phyloP scores from a whole-genome alignment of 2,329 filamentous ascomycete species.

The Sarocladium kiliense region DNA sequence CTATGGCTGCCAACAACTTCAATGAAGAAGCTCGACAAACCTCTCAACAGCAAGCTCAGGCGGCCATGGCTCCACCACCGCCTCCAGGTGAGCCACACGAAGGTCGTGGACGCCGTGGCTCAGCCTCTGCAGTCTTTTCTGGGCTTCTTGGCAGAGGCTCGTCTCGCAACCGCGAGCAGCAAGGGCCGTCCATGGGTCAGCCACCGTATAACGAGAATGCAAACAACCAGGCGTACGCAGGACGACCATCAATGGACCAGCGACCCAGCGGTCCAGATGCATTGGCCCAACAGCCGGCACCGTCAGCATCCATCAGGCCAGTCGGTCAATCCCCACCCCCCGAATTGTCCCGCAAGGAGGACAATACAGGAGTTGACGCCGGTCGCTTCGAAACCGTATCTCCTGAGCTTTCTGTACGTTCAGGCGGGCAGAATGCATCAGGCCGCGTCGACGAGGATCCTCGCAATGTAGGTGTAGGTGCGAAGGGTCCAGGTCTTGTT shows the following conservation, averaged over 20 bases:
- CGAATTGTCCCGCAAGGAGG: background rate
- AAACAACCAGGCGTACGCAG: background rate
- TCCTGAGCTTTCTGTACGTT: background rate
- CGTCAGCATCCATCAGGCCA: background rate
- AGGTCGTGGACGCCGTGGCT: slow-evolving; percentile 20
- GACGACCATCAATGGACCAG: slow-evolving; percentile 2
- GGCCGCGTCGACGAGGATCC: background rate
- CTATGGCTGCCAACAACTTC: background rate
- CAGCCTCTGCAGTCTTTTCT: slow-evolving; percentile 24
- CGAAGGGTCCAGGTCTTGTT: background rate
- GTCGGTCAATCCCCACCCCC: background rate
- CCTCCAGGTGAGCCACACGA: slow-evolving; percentile 15
- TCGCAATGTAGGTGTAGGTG: background rate
- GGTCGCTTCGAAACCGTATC: slow-evolving; percentile 4
- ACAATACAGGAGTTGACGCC: background rate
- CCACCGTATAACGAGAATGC: background rate
- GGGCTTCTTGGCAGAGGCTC: slow-evolving; percentile 19
- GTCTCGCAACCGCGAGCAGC: slow-evolving; percentile 6
- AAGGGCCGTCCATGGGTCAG: background rate
- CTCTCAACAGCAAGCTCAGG: background rate
- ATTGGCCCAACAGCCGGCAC: background rate
- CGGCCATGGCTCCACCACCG: slow-evolving; percentile 7
- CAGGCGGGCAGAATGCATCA: background rate
- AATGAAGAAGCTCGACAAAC: slow-evolving; percentile 2
- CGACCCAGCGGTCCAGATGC: background rate